These are phyloP conservation scores for Iris macrosiphon DNA, from an alignment of 106 monocot genomes.

Conservation along the genomic window DNA sequence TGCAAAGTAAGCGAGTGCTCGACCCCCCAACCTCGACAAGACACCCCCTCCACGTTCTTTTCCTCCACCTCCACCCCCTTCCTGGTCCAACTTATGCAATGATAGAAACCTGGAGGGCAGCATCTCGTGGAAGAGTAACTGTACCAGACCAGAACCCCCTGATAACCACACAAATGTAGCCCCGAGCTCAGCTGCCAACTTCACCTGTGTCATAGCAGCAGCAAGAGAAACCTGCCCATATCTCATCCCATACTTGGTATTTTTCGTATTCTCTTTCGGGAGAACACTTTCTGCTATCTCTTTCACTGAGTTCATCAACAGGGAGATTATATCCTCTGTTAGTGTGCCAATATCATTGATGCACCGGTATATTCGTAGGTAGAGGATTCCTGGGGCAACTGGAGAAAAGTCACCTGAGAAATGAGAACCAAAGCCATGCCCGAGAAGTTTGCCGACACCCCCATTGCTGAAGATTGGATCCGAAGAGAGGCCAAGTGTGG, in stretches of 20 bases:
- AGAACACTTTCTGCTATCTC: constrained; percentile 36
- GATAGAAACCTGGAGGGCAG: constrained; percentile 86
- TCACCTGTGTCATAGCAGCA: constrained; percentile 42
- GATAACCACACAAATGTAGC: constrained; percentile 85
- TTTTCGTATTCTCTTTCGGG: constrained; percentile 29
- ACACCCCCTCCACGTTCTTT: constrained; percentile 13
- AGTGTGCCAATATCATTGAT: constrained; percentile 55
- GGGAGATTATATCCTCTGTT: constrained; percentile 69
- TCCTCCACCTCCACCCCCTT: constrained; percentile 10
- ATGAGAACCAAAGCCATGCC: constrained; percentile 88
- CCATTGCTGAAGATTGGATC: constrained; percentile 25
- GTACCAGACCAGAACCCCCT: constrained; percentile 71
- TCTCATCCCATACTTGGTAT: constrained; percentile 34
- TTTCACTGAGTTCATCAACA: constrained; percentile 61
- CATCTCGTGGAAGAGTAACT: constrained; percentile 70
- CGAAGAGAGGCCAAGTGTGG: constrained; percentile 44
- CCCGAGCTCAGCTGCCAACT: constrained; percentile 59
- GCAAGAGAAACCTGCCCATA: constrained; percentile 56
- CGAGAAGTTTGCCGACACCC: constrained; percentile 81
- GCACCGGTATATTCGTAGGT: constrained; percentile 59
- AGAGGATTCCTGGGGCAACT: constrained; percentile 87
- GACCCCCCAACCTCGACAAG: constrained; percentile 43
- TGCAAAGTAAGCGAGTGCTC: constrained; percentile 65
- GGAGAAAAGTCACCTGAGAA: constrained; percentile 72
- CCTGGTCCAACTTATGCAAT: constrained; percentile 31